Conservation (phyloP, 2,329 filamentous ascomycete genomes). For the Calcarisporium arbuscula region DNA sequence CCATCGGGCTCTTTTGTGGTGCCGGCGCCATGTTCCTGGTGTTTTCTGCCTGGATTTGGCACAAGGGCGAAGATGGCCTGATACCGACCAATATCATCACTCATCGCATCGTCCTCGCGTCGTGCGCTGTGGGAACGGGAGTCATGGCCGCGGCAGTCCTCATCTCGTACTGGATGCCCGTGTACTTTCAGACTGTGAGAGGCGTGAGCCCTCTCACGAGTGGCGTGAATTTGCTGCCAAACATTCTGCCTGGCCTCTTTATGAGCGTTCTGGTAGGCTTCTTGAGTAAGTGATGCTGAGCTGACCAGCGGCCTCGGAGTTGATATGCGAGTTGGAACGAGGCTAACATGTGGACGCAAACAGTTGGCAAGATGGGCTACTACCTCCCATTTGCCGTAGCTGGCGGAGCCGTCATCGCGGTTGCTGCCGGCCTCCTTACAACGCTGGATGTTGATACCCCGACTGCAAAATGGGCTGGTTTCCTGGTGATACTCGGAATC, state of each 20-base stretch:
- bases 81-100: slow-evolving; percentile 35
- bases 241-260: slow-evolving; percentile 14
- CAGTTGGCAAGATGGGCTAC: slow-evolving; percentile 12
- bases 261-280: slow-evolving; percentile 19
- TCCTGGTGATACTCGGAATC: slow-evolving; percentile 11
- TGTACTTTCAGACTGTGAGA: too few species aligned
- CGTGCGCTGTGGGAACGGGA: slow-evolving; percentile 41
- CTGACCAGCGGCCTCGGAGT: too few species aligned
- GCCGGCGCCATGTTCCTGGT: slow-evolving; percentile 22
- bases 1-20: slow-evolving; percentile 36
- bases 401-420: slow-evolving; percentile 8
- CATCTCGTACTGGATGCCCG: too few species aligned
- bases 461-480: slow-evolving; percentile 11
- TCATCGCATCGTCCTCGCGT: slow-evolving; percentile 31
- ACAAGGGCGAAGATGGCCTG: slow-evolving; percentile 39
- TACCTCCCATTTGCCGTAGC: slow-evolving; percentile 12
- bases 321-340: too few species aligned
- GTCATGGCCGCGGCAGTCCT: too few species aligned
- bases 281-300: slow-evolving; percentile 12
- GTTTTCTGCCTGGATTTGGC: slow-evolving; percentile 34
- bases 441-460: slow-evolving; percentile 7
- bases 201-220: slow-evolving; percentile 20
- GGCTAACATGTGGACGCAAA: not conserved
- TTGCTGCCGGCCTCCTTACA: slow-evolving; percentile 12
- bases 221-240: slow-evolving; percentile 22